These are phyloP conservation scores for Pilasporangium apinafurcum DNA, from an alignment of 352 stramenopile genomes.

Conservation along the genomic window DNA sequence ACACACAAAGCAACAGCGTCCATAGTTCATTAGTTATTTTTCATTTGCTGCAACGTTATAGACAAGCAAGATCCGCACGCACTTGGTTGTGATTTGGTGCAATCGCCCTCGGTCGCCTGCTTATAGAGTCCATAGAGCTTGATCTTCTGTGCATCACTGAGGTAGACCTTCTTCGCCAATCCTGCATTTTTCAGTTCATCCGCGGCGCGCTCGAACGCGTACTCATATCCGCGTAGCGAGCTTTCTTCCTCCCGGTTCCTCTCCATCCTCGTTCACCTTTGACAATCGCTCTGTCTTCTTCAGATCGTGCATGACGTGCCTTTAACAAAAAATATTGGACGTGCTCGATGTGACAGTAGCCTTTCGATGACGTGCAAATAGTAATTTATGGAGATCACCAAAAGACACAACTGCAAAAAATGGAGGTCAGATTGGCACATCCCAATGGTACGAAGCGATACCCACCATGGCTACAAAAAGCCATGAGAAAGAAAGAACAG, in stretches of 20 bases:
- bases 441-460: constrained; percentile 27
- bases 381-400: too few relatives aligned
- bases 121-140: constrained; percentile 78
- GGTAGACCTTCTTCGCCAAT: constrained; percentile 11
- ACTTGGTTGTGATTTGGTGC: constrained; percentile 41
- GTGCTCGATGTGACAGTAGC: too few relatives aligned
- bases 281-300: too few relatives aligned
- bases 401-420: too few relatives aligned
- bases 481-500: constrained; percentile 29
- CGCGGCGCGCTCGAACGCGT: constrained; percentile 41
- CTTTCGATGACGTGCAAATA: too few relatives aligned
- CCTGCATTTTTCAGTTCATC: constrained; percentile 27
- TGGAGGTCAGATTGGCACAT: too few relatives aligned
- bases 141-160: constrained; percentile 70
- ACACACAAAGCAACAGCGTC: background rate
- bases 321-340: too few relatives aligned
- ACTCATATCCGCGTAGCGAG: constrained; percentile 36
- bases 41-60: too few relatives aligned
- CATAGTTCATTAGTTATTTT: too few relatives aligned
- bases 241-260: constrained; percentile 30
- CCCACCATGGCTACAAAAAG: constrained; percentile 57
- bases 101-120: constrained; percentile 65
- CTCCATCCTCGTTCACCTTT: too few relatives aligned
- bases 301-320: too few relatives aligned
- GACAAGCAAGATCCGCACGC: background rate